Conservation (phyloP, 306 rosid species). For the Prinsepia uniflora region DNA sequence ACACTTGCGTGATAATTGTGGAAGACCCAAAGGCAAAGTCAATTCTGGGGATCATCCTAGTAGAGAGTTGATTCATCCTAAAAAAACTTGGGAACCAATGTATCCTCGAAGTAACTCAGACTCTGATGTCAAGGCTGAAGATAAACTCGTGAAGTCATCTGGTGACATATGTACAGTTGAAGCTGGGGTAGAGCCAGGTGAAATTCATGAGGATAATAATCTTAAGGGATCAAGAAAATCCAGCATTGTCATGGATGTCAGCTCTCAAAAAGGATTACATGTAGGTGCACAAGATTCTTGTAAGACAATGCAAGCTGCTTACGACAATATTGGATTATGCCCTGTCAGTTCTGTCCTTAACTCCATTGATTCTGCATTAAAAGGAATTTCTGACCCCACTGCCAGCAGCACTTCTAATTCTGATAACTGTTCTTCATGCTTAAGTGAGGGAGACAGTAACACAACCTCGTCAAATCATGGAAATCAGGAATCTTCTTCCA, state of each 20-base stretch:
- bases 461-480: slow-evolving; percentile 66
- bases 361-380: slow-evolving; percentile 25
- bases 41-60: slow-evolving; percentile 43
- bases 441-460: slow-evolving; percentile 84
- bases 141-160: slow-evolving; percentile 42
- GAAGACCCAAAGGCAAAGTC: slow-evolving; percentile 66
- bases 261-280: slow-evolving; percentile 36
- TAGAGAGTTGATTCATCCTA: slow-evolving; percentile 61
- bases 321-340: slow-evolving; percentile 38
- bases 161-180: slow-evolving; percentile 29
- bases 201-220: slow-evolving; percentile 43
- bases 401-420: slow-evolving; percentile 52
- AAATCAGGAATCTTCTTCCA: slow-evolving; percentile 73
- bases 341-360: slow-evolving; percentile 18
- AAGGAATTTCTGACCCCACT: slow-evolving; percentile 39
- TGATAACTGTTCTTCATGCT: slow-evolving; percentile 77
- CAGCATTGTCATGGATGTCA: slow-evolving; percentile 34
- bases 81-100: slow-evolving; percentile 93
- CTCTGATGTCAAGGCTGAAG: slow-evolving; percentile 52
- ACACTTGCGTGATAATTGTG: slow-evolving; percentile 55
- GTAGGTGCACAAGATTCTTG: slow-evolving; percentile 41
- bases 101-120: slow-evolving; percentile 67
- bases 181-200: slow-evolving; percentile 31
- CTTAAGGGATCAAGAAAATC: slow-evolving; percentile 44
- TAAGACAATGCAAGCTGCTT: slow-evolving; percentile 37